Evolutionary conservation across 371 early-diverging fungal species (phyloP).

Genomic region (Mucor sp.): DNA sequence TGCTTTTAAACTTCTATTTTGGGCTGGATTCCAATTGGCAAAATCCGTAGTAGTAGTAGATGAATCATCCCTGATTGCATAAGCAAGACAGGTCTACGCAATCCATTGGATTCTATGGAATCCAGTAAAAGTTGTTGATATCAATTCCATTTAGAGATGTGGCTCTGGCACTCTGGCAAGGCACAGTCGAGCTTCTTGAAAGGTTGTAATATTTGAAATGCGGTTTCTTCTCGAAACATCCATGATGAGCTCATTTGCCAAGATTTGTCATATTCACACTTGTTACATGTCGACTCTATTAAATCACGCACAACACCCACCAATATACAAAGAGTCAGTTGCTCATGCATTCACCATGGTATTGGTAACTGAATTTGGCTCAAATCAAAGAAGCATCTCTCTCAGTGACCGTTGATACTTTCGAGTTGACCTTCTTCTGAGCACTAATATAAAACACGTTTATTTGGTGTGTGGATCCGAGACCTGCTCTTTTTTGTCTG

Average conservation of each 20-base stretch:
- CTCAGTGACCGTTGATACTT: background rate
- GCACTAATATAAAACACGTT: background rate
- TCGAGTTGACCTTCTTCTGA: background rate
- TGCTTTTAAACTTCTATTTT: background rate
- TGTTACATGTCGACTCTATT: background rate
- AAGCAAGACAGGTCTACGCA: background rate
- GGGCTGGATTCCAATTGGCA: background rate
- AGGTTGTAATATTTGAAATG: background rate
- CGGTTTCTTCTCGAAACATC: background rate
- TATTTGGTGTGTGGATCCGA: background rate
- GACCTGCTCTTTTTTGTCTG: background rate
- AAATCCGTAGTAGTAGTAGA: background rate
- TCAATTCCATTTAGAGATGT: too few species aligned
- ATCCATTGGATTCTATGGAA: background rate
- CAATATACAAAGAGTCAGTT: background rate
- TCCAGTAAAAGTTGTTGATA: background rate
- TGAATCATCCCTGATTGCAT: background rate
- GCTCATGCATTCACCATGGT: background rate
- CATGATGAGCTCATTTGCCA: background rate
- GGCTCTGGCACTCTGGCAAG: background rate
- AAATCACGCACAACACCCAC: background rate
- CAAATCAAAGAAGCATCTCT: background rate
- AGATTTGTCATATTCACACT: background rate
- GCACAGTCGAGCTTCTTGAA: background rate
- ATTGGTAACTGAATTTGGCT: background rate